These are phyloP conservation scores for Dryadomyces quercus-mongolicae DNA, from an alignment of 2,329 filamentous ascomycete genomes.

Conservation along the genomic window DNA sequence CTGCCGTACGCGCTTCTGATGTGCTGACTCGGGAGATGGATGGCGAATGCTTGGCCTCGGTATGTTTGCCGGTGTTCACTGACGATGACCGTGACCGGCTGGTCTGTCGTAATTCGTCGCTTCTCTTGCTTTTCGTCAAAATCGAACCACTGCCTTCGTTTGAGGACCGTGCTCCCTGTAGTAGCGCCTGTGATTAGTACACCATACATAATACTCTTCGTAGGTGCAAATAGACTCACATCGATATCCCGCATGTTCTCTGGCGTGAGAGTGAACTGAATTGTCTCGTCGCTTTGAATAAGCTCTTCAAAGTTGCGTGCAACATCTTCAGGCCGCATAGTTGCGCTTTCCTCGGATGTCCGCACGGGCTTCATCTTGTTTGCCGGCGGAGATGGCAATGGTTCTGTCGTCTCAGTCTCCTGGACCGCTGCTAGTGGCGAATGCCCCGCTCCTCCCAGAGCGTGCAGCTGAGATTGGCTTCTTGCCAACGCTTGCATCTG, in stretches of 20 bases:
- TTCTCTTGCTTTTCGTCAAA: conserved; percentile 29
- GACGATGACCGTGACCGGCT: conserved; percentile 38
- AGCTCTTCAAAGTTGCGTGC: conserved; percentile 64
- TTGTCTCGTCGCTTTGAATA: conserved; percentile 70
- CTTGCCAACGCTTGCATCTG: not conserved
- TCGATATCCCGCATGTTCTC: conserved; percentile 68
- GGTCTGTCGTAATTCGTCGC: conserved; percentile 30
- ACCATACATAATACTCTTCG: not conserved
- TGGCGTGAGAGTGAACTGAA: conserved; percentile 72
- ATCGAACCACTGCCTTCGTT: conserved; percentile 26
- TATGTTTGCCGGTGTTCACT: conserved; percentile 20
- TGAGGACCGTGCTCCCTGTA: conserved; percentile 27
- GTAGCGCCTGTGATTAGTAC: not conserved
- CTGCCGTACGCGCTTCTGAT: conserved; percentile 12
- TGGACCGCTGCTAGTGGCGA: not conserved
- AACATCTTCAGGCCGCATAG: conserved; percentile 41
- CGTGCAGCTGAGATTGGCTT: not conserved
- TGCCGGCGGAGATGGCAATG: conserved; percentile 30
- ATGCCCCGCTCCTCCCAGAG: not conserved
- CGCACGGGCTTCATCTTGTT: conserved; percentile 40
- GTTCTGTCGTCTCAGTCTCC: not conserved
- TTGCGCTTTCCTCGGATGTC: conserved; percentile 44
- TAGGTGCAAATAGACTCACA: conserved; percentile 34
- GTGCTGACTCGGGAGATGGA: conserved; percentile 19
- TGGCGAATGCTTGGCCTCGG: conserved; percentile 22